Base-by-base conservation (phyloP, 805 yeast genomes). In the Wickerhamiella spandovensis region DNA sequence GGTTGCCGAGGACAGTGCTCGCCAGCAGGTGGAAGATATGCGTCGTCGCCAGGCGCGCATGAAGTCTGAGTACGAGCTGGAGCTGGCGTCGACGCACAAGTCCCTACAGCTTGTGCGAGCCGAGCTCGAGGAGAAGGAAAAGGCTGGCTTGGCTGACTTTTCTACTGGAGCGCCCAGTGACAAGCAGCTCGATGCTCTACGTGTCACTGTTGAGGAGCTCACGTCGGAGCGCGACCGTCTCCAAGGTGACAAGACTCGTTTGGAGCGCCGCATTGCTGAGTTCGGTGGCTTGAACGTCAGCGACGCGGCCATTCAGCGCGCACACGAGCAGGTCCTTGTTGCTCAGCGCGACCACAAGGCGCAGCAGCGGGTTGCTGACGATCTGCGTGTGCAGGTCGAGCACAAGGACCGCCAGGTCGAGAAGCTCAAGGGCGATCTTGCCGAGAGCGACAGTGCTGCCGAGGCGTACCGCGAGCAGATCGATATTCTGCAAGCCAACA, bases 161-260 rank as follows among this genome's bases (percentile, higher is more conserved):
- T 9, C 17, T 3, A 24, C 30, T 20, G 20, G 20, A 4, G 24
- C 6, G 3, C 20, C 30, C 18, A 23, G 20, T 8, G 24, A 18
- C 43, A 20, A 44, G 38, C 87, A 83, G 62, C 73, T 81, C 1
- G 69, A 68, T 10, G 73, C 78, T 1, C 65, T 85, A 59, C 73
- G 79, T 48, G 73, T 75, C 10, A 71, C 82, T 5, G 73, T 84
- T 53, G 79, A 74, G 39, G 82, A 81, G 47, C 67, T 87, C 32
- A 66, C 78, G 1, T 66, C 60, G 5, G 92, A 85, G 58, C 75
- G 88, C 54, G 82, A 81, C 58, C 72, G 71, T 35, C 65, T 86
- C 48, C 65, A 78, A 49, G 69, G 67, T 25, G 75, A 79, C 13
- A 74, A 75, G 67, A 60, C 72, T 55, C 60, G 64, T 18, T 62